A percentile compares a stretch with the other conserved stretches of the same genome.
Evolutionary conservation across 495 filamentous ascomycete species (phyloP).

Genomic region (Penicillium diatomitis): DNA sequence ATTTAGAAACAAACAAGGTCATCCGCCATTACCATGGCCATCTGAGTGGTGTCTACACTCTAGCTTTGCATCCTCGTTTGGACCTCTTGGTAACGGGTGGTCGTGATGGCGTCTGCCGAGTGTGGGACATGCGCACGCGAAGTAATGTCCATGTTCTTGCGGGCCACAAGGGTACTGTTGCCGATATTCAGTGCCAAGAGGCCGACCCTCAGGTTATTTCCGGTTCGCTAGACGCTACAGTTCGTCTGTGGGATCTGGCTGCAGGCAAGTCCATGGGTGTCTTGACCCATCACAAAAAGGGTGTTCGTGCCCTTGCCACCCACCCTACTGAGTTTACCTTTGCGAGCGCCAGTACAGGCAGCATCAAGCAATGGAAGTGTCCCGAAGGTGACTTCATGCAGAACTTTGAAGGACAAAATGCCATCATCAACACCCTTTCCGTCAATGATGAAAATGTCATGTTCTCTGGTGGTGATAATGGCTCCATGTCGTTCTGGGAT

Average conservation of each 20-base stretch:
- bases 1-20: slow-evolving; percentile 96
- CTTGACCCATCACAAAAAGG: slow-evolving; percentile 97
- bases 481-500: slow-evolving; percentile 96
- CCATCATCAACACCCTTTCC: slow-evolving; percentile 89
- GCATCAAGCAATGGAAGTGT: slow-evolving; percentile 99
- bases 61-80: slow-evolving; percentile 83
- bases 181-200: slow-evolving; percentile 87
- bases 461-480: slow-evolving; percentile 93
- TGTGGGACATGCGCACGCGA: slow-evolving; percentile 98
- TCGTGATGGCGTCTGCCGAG: slow-evolving; percentile 83
- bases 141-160: slow-evolving; percentile 89
- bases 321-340: slow-evolving; percentile 97
- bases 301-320: slow-evolving; percentile 72
- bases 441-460: slow-evolving; percentile 93
- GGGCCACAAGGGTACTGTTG: slow-evolving; percentile 83
- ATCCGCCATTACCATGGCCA: slow-evolving; percentile 98
- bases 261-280: slow-evolving; percentile 94
- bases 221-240: slow-evolving; percentile 81
- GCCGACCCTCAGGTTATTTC: slow-evolving; percentile 94
- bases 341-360: slow-evolving; percentile 77
- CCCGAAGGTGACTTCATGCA: slow-evolving; percentile 99
- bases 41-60: slow-evolving; percentile 88
- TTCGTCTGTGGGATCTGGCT: slow-evolving; percentile 92
- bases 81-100: slow-evolving; percentile 94
- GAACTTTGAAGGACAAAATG: slow-evolving; percentile 95